Percentiles rank a stretch among this genome's conserved stretches.
These are phyloP conservation scores for Neobulgaria alba DNA, from an alignment of 2,329 filamentous ascomycete genomes.

Conservation along the genomic window DNA sequence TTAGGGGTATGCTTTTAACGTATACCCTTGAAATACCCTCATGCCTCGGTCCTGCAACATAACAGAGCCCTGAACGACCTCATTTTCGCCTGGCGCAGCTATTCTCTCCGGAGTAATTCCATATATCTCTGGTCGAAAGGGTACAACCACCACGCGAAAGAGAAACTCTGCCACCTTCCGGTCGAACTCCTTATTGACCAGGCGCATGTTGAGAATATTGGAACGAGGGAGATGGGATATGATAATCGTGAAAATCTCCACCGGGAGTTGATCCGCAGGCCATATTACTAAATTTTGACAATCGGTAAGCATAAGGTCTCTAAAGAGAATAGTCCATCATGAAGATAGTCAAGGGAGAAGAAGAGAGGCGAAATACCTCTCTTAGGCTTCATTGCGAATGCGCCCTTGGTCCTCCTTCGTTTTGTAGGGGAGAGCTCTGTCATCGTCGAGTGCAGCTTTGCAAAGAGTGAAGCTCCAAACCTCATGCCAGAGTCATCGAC, in stretches of 20 bases:
- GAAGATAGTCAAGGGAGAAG: background rate
- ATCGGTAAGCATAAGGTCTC: background rate
- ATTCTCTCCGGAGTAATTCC: constrained; percentile 36
- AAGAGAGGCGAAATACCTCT: constrained; percentile 4
- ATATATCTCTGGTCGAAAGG: constrained; percentile 57
- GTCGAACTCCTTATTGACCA: constrained; percentile 54
- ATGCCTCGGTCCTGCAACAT: constrained; percentile 40
- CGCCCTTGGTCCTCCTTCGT: constrained; percentile 18
- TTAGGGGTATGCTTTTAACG: background rate
- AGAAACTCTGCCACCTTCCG: constrained; percentile 46
- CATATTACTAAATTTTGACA: constrained; percentile 29
- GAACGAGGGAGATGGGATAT: constrained; percentile 44
- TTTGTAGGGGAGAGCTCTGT: constrained; percentile 15
- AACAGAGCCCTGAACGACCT: constrained; percentile 16
- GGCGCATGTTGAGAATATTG: constrained; percentile 51
- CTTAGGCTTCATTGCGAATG: constrained; percentile 5
- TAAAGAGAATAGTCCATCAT: background rate
- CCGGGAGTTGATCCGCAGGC: constrained; percentile 39
- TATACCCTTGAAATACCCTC: constrained; percentile 45
- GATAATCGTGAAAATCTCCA: constrained; percentile 55
- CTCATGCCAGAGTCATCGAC: background rate
- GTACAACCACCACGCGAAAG: constrained; percentile 55
- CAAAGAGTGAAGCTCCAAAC: background rate
- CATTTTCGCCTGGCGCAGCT: constrained; percentile 5
- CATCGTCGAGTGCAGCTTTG: background rate